phyloP scores from a whole-genome alignment of 441 rosid species.

The Croton setiger region DNA sequence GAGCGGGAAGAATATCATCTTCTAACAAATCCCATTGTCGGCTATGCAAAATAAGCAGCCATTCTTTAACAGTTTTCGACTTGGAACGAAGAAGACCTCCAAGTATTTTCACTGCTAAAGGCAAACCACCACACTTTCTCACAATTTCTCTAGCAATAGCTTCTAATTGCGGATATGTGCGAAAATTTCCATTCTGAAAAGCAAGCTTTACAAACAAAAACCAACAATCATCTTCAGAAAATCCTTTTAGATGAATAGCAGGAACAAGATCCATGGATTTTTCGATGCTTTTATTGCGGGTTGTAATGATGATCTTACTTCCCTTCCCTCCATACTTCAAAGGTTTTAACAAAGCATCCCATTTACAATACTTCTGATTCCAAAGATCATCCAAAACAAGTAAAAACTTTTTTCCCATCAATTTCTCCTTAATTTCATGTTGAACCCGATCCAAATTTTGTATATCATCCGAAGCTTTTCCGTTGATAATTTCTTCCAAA shows the following conservation, averaged over 20 bases:
- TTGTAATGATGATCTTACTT: not conserved
- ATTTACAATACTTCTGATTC: not conserved
- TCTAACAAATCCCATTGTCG: not conserved
- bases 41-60: too few relatives aligned
- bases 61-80: too few relatives aligned
- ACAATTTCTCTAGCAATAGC: conserved; percentile 25
- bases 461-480: not conserved
- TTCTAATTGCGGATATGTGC: conserved; percentile 10
- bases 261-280: conserved; percentile 12
- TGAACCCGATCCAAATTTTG: not conserved
- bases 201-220: conserved; percentile 24
- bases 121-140: conserved; percentile 30
- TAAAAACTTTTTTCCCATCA: not conserved
- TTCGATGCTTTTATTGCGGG: too few relatives aligned
- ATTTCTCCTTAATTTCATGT: not conserved
- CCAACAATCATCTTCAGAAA: conserved; percentile 18
- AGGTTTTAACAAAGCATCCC: not conserved
- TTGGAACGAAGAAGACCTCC: too few relatives aligned
- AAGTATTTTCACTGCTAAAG: conserved; percentile 24
- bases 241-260: conserved; percentile 1
- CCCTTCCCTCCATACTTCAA: not conserved
- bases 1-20: not conserved
- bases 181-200: conserved; percentile 6
- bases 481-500: not conserved
- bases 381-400: not conserved